These are phyloP conservation scores for Phaffia australis DNA, from an alignment of 768 basidiomycete genomes.

Conservation along the genomic window DNA sequence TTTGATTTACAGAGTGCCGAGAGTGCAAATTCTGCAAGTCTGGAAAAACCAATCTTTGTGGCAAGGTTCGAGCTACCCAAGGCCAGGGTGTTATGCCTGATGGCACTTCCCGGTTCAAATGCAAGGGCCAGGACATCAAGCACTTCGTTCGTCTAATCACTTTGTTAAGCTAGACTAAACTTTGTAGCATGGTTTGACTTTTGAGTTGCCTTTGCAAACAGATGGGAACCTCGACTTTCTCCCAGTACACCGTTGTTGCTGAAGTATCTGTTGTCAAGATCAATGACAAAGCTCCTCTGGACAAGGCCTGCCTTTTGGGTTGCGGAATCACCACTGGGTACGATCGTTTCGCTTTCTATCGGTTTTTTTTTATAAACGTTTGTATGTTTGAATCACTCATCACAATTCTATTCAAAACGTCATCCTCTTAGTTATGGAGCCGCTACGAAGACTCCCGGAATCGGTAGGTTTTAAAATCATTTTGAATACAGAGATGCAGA, in stretches of 20 bases:
- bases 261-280: slow-evolving; percentile 94
- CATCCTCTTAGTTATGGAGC: slow-evolving; percentile 57
- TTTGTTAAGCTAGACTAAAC: slow-evolving; percentile 2
- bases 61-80: slow-evolving; percentile 75
- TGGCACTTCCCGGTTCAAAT: slow-evolving; percentile 71
- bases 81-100: slow-evolving; percentile 95
- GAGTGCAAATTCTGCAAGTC: slow-evolving; percentile 97
- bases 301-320: slow-evolving; percentile 72
- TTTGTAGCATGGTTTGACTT: background rate
- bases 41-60: slow-evolving; percentile 76
- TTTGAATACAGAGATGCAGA: background rate
- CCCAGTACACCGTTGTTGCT: slow-evolving; percentile 98
- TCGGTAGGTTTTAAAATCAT: slow-evolving; percentile 29
- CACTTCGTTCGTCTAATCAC: slow-evolving; percentile 63
- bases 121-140: slow-evolving; percentile 71
- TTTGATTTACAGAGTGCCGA: slow-evolving; percentile 58
- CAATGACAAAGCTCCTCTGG: slow-evolving; percentile 70
- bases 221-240: slow-evolving; percentile 99
- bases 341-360: background rate
- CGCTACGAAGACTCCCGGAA: slow-evolving; percentile 75
- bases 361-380: background rate
- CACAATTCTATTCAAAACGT: background rate
- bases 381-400: background rate
- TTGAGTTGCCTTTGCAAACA: slow-evolving; percentile 33
- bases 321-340: slow-evolving; percentile 90